Evolutionary conservation across 768 basidiomycete genomes (phyloP).

Genomic region (Mycena vulgaris): DNA sequence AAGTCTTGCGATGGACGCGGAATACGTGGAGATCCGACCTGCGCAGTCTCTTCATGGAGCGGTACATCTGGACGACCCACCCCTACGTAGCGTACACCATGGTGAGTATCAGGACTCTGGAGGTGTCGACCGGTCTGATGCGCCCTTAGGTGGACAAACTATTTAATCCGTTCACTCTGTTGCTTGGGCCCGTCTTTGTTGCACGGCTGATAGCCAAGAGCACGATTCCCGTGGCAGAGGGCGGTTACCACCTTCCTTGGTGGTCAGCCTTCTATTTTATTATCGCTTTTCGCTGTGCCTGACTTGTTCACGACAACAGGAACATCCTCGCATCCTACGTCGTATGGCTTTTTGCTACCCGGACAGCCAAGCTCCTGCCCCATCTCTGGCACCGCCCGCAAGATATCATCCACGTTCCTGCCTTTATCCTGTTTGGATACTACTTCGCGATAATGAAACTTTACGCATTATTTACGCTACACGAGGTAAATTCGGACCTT

Average conservation of each 20-base stretch:
- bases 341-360: constrained; percentile 80
- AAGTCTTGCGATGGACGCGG: constrained; percentile 93
- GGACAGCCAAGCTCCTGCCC: constrained; percentile 86
- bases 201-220: constrained; percentile 84
- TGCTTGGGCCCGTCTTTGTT: constrained; percentile 88
- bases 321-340: constrained; percentile 78
- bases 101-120: constrained; percentile 61
- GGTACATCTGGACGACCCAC: constrained; percentile 90
- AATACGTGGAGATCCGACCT: constrained; percentile 96
- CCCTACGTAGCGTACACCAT: constrained; percentile 96
- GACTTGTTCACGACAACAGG: constrained; percentile 54
- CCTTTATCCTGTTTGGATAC: constrained; percentile 91
- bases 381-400: constrained; percentile 85
- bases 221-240: constrained; percentile 74
- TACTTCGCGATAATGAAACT: constrained; percentile 97
- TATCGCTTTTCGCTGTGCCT: constrained; percentile 1
- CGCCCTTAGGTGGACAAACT: constrained; percentile 80
- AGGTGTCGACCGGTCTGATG: background rate
- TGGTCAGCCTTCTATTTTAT: constrained; percentile 66
- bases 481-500: constrained; percentile 72
- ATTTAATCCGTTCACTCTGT: constrained; percentile 89
- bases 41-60: constrained; percentile 89
- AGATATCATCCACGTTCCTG: constrained; percentile 87
- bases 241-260: constrained; percentile 87
- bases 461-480: constrained; percentile 91